Conservation (phyloP, 2,329 filamentous ascomycete species). For the Tolypocladium capitatum region DNA sequence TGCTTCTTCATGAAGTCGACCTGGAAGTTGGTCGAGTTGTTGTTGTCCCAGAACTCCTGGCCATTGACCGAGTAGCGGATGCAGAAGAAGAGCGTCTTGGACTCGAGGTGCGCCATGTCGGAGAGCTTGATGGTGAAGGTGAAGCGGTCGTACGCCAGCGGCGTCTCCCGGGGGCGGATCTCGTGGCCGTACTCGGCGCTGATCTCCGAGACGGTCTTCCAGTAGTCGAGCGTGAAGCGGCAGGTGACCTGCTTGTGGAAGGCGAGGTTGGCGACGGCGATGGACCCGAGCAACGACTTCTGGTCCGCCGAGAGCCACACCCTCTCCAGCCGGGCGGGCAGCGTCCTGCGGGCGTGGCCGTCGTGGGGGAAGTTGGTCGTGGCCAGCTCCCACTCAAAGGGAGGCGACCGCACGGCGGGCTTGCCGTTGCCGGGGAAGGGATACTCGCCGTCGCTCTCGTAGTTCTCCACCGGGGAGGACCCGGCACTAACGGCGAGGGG, state of each 20-base stretch:
- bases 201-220: conserved; percentile 96
- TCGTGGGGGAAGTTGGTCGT: conserved; percentile 65
- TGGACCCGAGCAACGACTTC: conserved; percentile 69
- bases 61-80: conserved; percentile 76
- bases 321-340: conserved; percentile 69
- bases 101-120: conserved; percentile 80
- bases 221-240: conserved; percentile 92
- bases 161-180: conserved; percentile 50
- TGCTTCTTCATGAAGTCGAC: conserved; percentile 80
- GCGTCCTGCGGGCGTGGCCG: conserved; percentile 39
- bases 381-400: conserved; percentile 78
- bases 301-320: conserved; percentile 82
- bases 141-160: conserved; percentile 71
- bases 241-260: conserved; percentile 85
- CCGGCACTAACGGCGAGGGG: conserved; percentile 93
- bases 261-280: conserved; percentile 76
- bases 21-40: conserved; percentile 75
- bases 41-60: conserved; percentile 93
- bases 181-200: conserved; percentile 77
- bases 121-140: conserved; percentile 88
- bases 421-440: conserved; percentile 51
- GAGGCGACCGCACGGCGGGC: conserved; percentile 26
- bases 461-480: conserved; percentile 78
- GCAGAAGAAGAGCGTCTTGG: conserved; percentile 87
- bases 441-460: conserved; percentile 80